These are phyloP conservation scores for Mycena galericulata DNA, from an alignment of 768 basidiomycete genomes.

Conservation along the genomic window DNA sequence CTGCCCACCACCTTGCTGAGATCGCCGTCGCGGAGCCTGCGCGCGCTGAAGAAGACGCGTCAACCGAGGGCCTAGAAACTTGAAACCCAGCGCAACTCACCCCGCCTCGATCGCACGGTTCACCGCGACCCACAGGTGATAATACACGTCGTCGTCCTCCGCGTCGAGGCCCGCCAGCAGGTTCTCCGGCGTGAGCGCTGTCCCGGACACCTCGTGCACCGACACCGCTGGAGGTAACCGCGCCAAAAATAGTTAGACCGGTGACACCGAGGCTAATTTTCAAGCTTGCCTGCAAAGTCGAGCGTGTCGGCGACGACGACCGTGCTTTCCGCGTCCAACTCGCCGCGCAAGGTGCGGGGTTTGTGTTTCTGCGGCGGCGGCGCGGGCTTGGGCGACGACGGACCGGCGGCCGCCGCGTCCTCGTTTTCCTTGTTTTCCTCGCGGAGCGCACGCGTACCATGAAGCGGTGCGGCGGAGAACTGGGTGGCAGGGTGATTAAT, in stretches of 20 bases:
- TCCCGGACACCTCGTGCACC: constrained; percentile 48
- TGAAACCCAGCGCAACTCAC: constrained; percentile 42
- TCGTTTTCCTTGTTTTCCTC: constrained; percentile 20
- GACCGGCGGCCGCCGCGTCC: too few species aligned
- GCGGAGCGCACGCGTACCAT: neutral
- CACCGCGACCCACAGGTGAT: constrained; percentile 29
- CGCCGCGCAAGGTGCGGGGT: constrained; percentile 15
- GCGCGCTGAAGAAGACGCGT: constrained; percentile 41
- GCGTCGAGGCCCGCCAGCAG: constrained; percentile 38
- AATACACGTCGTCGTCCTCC: constrained; percentile 36
- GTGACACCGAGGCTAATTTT: constrained; percentile 14
- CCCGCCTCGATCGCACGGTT: constrained; percentile 51
- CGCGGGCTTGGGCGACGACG: neutral
- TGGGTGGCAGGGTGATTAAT: neutral
- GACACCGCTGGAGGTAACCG: constrained; percentile 33
- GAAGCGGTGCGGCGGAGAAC: constrained; percentile 2
- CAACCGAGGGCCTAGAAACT: neutral
- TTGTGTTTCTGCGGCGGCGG: neutral
- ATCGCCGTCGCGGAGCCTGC: constrained; percentile 19
- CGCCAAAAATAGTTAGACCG: neutral
- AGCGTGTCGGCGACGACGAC: constrained; percentile 57
- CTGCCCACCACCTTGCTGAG: neutral
- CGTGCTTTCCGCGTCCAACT: constrained; percentile 40
- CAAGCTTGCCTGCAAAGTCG: constrained; percentile 57
- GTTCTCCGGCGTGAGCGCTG: constrained; percentile 48